Conservation (phyloP, 1,284 basidiomycete species). For the Pterula multifida region DNA sequence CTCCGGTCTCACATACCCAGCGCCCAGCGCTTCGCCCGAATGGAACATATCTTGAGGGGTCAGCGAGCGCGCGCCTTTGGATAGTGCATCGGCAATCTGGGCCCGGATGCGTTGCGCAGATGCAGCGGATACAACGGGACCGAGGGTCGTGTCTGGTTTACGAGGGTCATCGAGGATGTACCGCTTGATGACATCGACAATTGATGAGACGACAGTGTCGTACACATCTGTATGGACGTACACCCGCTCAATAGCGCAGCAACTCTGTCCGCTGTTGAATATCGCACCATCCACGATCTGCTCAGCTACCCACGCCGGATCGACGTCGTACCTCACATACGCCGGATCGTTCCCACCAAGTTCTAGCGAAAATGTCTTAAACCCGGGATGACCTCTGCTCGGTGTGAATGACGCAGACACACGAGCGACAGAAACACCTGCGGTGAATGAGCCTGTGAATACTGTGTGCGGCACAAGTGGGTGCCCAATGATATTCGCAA, state of each 20-base stretch:
- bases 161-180: slow-evolving; percentile 86
- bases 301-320: slow-evolving; percentile 71
- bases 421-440: slow-evolving; percentile 44
- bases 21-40: slow-evolving; percentile 60
- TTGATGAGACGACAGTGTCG: slow-evolving; percentile 71
- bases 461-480: slow-evolving; percentile 68
- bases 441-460: slow-evolving; percentile 81
- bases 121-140: slow-evolving; percentile 83
- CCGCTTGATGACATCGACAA: slow-evolving; percentile 66
- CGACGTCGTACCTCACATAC: slow-evolving; percentile 81
- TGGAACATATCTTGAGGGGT: slow-evolving; percentile 66
- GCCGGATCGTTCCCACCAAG: slow-evolving; percentile 95
- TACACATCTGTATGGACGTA: slow-evolving; percentile 85
- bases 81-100: slow-evolving; percentile 78
- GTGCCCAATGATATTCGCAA: slow-evolving; percentile 55
- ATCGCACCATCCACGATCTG: slow-evolving; percentile 91
- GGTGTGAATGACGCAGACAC: background rate
- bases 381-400: slow-evolving; percentile 43
- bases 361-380: slow-evolving; percentile 43
- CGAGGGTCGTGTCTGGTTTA: slow-evolving; percentile 61
- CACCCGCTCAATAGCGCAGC: slow-evolving; percentile 83
- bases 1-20: slow-evolving; percentile 81
- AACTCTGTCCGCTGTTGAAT: slow-evolving; percentile 94
- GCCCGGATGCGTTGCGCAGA: slow-evolving; percentile 77
- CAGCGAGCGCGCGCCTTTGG: slow-evolving; percentile 66